A percentile compares a stretch with the other conserved stretches of the same genome.
Conservation (phyloP, 169 alveolate genomes). For the Condylostoma magnum region DNA sequence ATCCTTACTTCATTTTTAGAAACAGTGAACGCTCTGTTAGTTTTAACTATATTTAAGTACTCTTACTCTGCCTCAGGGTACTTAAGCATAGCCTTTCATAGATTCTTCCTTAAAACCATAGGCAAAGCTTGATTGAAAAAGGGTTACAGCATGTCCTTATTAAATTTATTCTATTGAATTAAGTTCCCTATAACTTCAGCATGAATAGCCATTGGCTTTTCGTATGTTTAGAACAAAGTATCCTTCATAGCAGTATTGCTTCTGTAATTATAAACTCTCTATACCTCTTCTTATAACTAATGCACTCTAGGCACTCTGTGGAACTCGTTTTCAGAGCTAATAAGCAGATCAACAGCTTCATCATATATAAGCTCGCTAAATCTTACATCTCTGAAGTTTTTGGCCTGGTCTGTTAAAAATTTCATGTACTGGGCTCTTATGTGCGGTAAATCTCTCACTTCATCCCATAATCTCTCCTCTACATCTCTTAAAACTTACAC, state of each 20-base stretch:
- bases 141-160: slow-evolving; percentile 17
- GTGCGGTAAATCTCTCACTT: not conserved
- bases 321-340: not conserved
- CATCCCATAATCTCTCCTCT: slow-evolving; percentile 12
- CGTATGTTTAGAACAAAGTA: not conserved
- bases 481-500: slow-evolving; percentile 8
- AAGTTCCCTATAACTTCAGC: slow-evolving; percentile 20
- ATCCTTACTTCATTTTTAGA: slow-evolving; percentile 14
- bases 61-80: slow-evolving; percentile 25
- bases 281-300: not conserved
- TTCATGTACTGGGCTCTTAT: not conserved
- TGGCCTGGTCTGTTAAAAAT: not conserved
- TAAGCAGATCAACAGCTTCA: not conserved
- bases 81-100: slow-evolving; percentile 13
- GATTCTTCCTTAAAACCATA: not conserved
- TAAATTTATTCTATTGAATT: not conserved
- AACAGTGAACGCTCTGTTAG: not conserved
- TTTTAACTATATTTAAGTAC: not conserved
- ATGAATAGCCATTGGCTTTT: slow-evolving; percentile 4
- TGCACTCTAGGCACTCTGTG: not conserved
- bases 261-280: slow-evolving; percentile 4
- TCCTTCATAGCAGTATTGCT: not conserved
- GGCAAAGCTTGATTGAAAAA: slow-evolving; percentile 16
- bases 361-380: slow-evolving; percentile 3
- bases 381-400: slow-evolving; percentile 4